These are phyloP conservation scores for Ceratobasidium sp. DNA, from an alignment of 1,284 basidiomycete genomes.

Conservation along the genomic window DNA sequence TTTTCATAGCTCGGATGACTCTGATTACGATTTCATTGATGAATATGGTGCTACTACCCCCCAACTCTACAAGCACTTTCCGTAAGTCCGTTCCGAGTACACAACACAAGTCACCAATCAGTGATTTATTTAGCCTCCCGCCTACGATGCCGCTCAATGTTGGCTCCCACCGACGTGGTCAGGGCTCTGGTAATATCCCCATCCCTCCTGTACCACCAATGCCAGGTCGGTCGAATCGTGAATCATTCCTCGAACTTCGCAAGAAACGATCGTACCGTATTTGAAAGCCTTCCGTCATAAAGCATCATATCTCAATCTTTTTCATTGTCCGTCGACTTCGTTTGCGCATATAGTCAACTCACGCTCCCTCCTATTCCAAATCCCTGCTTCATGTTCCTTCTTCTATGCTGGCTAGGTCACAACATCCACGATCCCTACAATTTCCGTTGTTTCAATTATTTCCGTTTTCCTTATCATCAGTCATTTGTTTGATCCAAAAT, in stretches of 20 bases:
- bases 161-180: neutral
- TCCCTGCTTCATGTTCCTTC: too few species aligned
- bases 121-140: neutral
- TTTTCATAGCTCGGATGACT: too few species aligned
- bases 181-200: neutral
- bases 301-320: too few species aligned
- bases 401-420: too few species aligned
- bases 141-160: constrained; percentile 3
- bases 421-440: neutral
- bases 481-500: too few species aligned
- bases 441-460: neutral
- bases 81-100: neutral
- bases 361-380: neutral
- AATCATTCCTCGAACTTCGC: constrained; percentile 24
- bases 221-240: constrained; percentile 4
- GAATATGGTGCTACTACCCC: constrained; percentile 6
- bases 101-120: too few species aligned
- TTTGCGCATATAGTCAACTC: neutral
- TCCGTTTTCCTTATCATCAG: too few species aligned
- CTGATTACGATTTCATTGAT: neutral
- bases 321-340: too few species aligned
- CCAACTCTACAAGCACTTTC: neutral
- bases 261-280: constrained; percentile 15
- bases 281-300: too few species aligned
- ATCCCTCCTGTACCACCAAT: constrained; percentile 8